Base-by-base conservation (phyloP, 495 filamentous ascomycete genomes). In the Talaromyces adpressus region DNA sequence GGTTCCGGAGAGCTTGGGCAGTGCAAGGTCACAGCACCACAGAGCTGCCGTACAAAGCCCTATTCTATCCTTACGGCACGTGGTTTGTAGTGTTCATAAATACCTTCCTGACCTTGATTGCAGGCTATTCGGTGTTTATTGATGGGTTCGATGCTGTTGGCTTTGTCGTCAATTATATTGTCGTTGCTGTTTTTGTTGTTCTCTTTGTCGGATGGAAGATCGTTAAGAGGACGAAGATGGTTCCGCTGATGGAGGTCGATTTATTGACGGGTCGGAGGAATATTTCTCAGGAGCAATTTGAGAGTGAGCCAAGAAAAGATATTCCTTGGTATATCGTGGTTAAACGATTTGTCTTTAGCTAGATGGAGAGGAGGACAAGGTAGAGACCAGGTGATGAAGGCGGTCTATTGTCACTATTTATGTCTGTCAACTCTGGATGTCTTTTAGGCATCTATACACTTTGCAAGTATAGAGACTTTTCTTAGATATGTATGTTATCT, bases 81-180 rank as follows among this genome's bases (percentile, higher is more conserved):
- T 90, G 86, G 64, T 80, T 85, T 57, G 82, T 83, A 3, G 71
- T 90, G 12, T 75, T 63, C 6, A 77, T 84, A 16, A 89, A 87
- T 62, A 65, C 87, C 6, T 89, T 89, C 69, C 71, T 90, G 18
- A 76, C 88, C 1, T 77, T 91, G 20, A 82, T 90, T 62, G 85
- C 89, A 71, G 85, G 85, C n/a, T 82, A 82, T 57, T 80, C 78
- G 11, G 77, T 76, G 14, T 81, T 82, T 49, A 62, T 82, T 47
- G 80, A 73, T 25, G 87, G 87, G 0, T 90, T 85, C 62, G 79
- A 79, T 45, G 80, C 79, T 2, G 80, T 79, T 2, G 76, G 79
- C 23, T 89, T 91, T 67, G 84, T 91, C 12, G 82, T 87, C 58
- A 85, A 82, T 23, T 91, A 91, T 68, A 85, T 91, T 63, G 69